These are phyloP conservation scores for Trypanosoma vivax DNA, from an alignment of 208 protist genomes.

Conservation along the genomic window DNA sequence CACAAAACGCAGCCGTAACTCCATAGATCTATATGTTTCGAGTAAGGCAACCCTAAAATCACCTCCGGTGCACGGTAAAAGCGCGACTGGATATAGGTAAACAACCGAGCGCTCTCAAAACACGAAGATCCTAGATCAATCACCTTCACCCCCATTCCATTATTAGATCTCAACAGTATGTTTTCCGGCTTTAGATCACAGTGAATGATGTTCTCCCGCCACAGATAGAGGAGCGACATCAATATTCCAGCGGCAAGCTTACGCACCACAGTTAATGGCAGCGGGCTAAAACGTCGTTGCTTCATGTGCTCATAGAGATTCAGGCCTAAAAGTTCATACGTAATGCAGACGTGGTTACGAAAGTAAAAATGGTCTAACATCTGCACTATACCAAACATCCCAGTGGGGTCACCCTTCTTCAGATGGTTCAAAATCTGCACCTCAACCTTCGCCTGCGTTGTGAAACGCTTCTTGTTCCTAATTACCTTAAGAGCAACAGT, in stretches of 20 bases:
- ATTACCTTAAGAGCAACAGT: slow-evolving; percentile 83
- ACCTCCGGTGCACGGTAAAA: slow-evolving; percentile 91
- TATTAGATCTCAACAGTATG: slow-evolving; percentile 76
- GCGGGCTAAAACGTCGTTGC: slow-evolving; percentile 61
- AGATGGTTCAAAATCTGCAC: slow-evolving; percentile 75
- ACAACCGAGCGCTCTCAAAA: slow-evolving; percentile 84
- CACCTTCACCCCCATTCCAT: slow-evolving; percentile 89
- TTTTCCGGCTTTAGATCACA: slow-evolving; percentile 97
- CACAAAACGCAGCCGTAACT: slow-evolving; percentile 91
- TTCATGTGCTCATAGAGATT: slow-evolving; percentile 81
- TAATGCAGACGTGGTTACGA: slow-evolving; percentile 70
- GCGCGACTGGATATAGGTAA: slow-evolving; percentile 91
- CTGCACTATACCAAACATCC: slow-evolving; percentile 58
- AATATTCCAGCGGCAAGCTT: slow-evolving; percentile 66
- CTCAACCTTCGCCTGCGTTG: slow-evolving; percentile 66
- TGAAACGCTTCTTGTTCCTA: slow-evolving; percentile 54
- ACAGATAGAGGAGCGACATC: slow-evolving; percentile 72
- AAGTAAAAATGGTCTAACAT: slow-evolving; percentile 72
- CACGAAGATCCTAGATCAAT: slow-evolving; percentile 97
- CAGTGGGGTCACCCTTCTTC: slow-evolving; percentile 45
- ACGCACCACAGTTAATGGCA: slow-evolving; percentile 57
- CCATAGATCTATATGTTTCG: slow-evolving; percentile 89
- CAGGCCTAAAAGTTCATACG: slow-evolving; percentile 60
- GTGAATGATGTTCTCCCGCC: slow-evolving; percentile 89
- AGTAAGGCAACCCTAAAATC: slow-evolving; percentile 73